phyloP scores from a whole-genome alignment of 371 early-diverging fungal genomes.

The Mucor saturninus region DNA sequence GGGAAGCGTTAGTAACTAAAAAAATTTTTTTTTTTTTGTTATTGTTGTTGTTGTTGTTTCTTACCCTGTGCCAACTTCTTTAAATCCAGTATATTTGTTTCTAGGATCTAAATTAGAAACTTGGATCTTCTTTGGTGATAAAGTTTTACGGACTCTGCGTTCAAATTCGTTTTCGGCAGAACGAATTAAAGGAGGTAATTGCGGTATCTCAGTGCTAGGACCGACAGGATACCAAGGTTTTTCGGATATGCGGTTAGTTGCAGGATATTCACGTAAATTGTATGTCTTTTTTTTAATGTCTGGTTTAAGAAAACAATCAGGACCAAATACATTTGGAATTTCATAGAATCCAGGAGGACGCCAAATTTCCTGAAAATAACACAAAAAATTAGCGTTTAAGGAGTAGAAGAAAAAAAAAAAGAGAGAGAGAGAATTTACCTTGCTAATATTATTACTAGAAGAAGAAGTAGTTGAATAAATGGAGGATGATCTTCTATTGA shows the following conservation, averaged over 20 bases:
- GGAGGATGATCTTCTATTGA: conserved; percentile 34
- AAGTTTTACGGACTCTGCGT: conserved; percentile 44
- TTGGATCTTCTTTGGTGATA: conserved; percentile 38
- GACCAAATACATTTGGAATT: conserved; percentile 52
- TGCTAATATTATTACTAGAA: neutral
- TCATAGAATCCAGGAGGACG: conserved; percentile 51
- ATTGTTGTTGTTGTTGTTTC: neutral
- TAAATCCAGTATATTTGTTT: conserved; percentile 49
- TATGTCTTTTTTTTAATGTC: conserved; percentile 31
- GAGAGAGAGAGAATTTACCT: neutral
- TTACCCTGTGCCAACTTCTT: conserved; percentile 59
- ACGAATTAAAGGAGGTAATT: conserved; percentile 47
- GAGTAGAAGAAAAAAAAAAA: neutral
- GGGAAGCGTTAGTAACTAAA: neutral
- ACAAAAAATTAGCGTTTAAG: neutral
- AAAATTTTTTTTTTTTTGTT: too few relatives aligned
- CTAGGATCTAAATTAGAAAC: conserved; percentile 50
- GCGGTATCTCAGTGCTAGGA: conserved; percentile 47
- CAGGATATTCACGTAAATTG: conserved; percentile 31
- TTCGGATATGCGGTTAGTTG: conserved; percentile 21
- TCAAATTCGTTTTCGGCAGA: conserved; percentile 53
- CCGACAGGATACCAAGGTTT: conserved; percentile 51
- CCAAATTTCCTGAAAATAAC: conserved; percentile 35
- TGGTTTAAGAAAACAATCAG: conserved; percentile 46
- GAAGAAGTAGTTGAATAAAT: conserved; percentile 26